Conservation (phyloP, 345 rosid species). For the Kernera saxatilis region DNA sequence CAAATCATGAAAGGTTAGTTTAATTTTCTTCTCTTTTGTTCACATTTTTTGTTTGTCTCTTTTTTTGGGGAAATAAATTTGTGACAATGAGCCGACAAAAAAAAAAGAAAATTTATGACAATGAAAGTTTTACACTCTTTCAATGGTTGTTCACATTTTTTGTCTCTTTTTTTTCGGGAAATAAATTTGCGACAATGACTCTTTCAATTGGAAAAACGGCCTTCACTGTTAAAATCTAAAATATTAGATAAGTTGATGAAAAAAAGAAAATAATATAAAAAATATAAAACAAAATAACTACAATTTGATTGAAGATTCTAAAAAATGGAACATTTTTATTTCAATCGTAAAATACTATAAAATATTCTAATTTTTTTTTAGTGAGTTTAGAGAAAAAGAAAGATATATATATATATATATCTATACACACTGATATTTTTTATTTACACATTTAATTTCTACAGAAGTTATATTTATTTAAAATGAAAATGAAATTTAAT, state of each 20-base stretch:
- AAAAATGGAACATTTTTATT: background rate
- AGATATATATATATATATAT: too few relatives aligned
- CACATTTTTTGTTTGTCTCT: background rate
- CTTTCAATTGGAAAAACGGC: background rate
- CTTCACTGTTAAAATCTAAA: background rate
- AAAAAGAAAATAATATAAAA: background rate
- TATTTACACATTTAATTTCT: background rate
- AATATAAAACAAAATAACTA: background rate
- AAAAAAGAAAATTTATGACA: background rate
- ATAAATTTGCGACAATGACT: too few relatives aligned
- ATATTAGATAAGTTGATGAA: too few relatives aligned
- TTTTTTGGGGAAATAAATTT: background rate
- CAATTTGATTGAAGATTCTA: background rate
- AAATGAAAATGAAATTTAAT: background rate
- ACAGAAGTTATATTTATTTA: background rate
- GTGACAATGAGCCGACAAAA: background rate
- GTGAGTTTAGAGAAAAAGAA: background rate
- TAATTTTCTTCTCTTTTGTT: background rate
- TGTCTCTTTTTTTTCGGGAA: too few relatives aligned
- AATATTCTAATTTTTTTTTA: background rate
- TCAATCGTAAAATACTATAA: background rate
- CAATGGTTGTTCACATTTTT: too few relatives aligned
- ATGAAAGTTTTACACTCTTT: background rate
- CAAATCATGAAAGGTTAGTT: constrained; percentile 88
- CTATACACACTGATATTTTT: too few relatives aligned